These are phyloP conservation scores for Fonsecaea pedrosoi DNA, from an alignment of 2,329 filamentous ascomycete species.

Conservation along the genomic window DNA sequence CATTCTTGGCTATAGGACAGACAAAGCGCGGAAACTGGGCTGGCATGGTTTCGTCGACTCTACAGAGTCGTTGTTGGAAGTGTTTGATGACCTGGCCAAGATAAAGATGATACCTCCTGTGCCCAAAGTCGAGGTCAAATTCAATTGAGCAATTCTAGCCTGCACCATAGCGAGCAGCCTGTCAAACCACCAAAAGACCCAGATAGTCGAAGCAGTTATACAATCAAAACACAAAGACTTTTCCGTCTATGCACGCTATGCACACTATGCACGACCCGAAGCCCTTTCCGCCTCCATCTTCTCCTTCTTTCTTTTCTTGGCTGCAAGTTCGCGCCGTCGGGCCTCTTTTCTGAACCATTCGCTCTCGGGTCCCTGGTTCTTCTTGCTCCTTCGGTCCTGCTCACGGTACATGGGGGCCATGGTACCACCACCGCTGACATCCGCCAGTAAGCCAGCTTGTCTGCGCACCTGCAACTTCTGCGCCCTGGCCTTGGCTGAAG, in stretches of 20 bases:
- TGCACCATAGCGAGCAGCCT: background rate
- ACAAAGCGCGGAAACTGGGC: slow-evolving; percentile 44
- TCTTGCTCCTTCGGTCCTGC: slow-evolving; percentile 75
- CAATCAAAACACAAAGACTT: background rate
- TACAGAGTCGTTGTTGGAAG: slow-evolving; percentile 41
- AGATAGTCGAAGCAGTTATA: background rate
- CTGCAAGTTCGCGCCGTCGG: slow-evolving; percentile 65
- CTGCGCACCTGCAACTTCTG: slow-evolving; percentile 62
- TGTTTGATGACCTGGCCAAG: slow-evolving; percentile 37
- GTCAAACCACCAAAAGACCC: background rate
- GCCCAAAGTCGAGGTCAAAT: slow-evolving; percentile 35
- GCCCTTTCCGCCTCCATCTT: slow-evolving; percentile 33
- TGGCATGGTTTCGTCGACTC: slow-evolving; percentile 47
- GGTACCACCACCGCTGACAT: slow-evolving; percentile 87
- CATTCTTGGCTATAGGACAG: slow-evolving; percentile 37
- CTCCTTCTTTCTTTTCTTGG: slow-evolving; percentile 52
- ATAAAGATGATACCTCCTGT: slow-evolving; percentile 38
- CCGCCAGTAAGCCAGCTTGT: slow-evolving; percentile 82
- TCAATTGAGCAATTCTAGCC: slow-evolving; percentile 20
- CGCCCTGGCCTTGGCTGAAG: slow-evolving; percentile 23
- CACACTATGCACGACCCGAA: slow-evolving; percentile 18
- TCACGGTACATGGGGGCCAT: slow-evolving; percentile 86
- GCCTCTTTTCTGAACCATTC: slow-evolving; percentile 71
- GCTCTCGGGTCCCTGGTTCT: slow-evolving; percentile 63
- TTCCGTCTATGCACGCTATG: slow-evolving; percentile 14